Conservation (phyloP, 2,329 filamentous ascomycete species). For the Apiospora koreana region DNA sequence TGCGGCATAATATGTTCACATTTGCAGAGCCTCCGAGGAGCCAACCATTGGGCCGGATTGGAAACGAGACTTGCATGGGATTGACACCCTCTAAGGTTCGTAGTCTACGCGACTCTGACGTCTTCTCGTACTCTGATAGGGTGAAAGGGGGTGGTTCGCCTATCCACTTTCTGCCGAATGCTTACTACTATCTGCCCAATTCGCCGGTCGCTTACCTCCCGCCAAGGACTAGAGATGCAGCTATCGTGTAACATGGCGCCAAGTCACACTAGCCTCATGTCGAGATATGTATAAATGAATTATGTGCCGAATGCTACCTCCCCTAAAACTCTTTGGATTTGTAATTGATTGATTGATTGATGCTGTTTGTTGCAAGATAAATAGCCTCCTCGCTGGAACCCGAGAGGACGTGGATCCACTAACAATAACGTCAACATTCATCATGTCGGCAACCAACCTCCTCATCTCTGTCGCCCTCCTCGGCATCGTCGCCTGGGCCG, state of each 20-base stretch:
- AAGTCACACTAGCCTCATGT: not conserved
- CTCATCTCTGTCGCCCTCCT: not conserved
- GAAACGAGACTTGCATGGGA: not conserved
- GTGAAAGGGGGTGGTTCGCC: not conserved
- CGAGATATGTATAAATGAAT: not conserved
- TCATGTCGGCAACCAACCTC: not conserved
- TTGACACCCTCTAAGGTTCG: not conserved
- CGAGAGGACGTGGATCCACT: not conserved
- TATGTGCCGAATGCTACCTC: not conserved
- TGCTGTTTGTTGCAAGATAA: too few species aligned
- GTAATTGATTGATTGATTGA: too few species aligned
- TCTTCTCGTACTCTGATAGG: not conserved
- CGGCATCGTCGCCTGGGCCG: not conserved
- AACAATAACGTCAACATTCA: not conserved
- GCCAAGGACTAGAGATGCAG: not conserved
- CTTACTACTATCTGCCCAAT: not conserved
- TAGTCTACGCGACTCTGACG: not conserved
- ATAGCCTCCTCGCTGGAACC: not conserved
- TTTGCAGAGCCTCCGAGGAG: not conserved
- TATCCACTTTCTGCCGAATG: not conserved
- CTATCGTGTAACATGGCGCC: not conserved
- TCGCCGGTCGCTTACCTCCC: not conserved
- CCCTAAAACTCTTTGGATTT: not conserved
- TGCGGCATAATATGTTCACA: too few species aligned
- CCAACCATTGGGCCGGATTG: not conserved